Conservation (phyloP, 179 eudicot genomes). For the Spergularia azorica region DNA sequence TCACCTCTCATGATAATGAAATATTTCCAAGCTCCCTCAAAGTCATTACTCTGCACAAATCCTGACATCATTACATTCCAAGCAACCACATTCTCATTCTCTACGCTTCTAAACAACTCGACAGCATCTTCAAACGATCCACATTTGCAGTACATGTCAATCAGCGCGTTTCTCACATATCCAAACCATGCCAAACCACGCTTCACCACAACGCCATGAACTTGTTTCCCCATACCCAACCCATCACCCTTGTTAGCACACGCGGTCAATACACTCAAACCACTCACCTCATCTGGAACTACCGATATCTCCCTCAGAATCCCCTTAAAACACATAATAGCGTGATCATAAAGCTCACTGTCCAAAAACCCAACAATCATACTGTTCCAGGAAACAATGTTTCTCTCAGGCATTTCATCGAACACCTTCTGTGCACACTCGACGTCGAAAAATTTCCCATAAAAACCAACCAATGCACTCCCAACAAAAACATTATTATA, state of each 20-base stretch:
- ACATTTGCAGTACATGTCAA: slow-evolving; percentile 54
- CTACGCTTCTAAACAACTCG: slow-evolving; percentile 32
- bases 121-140: slow-evolving; percentile 33
- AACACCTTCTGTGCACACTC: slow-evolving; percentile 43
- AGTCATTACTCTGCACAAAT: slow-evolving; percentile 33
- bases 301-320: background rate
- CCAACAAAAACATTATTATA: slow-evolving; percentile 38
- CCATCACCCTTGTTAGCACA: slow-evolving; percentile 45
- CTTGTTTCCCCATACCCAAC: slow-evolving; percentile 39
- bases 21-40: slow-evolving; percentile 45
- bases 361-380: slow-evolving; percentile 50
- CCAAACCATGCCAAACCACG: slow-evolving; percentile 29
- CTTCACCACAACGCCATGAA: slow-evolving; percentile 42
- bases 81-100: slow-evolving; percentile 42
- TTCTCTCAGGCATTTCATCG: slow-evolving; percentile 55
- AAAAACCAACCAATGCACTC: slow-evolving; percentile 47
- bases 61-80: slow-evolving; percentile 51
- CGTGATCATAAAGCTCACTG: slow-evolving; percentile 4
- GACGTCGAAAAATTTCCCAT: slow-evolving; percentile 35
- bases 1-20: slow-evolving; percentile 42
- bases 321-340: background rate
- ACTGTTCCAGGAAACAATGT: slow-evolving; percentile 48
- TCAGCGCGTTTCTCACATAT: slow-evolving; percentile 47
- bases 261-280: slow-evolving; percentile 51
- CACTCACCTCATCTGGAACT: slow-evolving; percentile 44